Conservation (phyloP, 352 stramenopile species). For the Phytophthora ohioensis region DNA sequence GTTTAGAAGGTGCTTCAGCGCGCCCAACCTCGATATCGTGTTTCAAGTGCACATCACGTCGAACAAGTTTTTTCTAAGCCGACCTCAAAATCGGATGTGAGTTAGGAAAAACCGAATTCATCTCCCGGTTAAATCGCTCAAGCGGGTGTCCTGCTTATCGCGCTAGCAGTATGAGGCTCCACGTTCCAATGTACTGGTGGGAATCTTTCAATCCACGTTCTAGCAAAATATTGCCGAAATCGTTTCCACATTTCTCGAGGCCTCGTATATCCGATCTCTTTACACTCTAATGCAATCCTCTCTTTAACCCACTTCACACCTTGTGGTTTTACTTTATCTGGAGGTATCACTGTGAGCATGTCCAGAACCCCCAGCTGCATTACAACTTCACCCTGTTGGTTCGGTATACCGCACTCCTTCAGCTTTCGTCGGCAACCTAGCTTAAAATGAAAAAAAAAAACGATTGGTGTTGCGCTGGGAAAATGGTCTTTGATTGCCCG, state of each 20-base stretch:
- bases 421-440: neutral
- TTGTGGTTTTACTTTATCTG: neutral
- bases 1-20: no score
- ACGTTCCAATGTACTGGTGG: neutral
- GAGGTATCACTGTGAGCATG: neutral
- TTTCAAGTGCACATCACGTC: no score
- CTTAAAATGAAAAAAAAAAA: conserved; percentile 11
- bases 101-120: neutral
- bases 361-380: neutral
- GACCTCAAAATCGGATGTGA: no score
- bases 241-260: neutral
- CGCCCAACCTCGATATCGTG: no score
- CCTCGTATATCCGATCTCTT: neutral
- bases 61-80: no score
- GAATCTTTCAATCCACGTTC: conserved; percentile 2
- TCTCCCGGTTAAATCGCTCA: neutral
- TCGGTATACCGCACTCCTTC: neutral
- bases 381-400: neutral
- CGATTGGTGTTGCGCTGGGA: neutral
- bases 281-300: neutral
- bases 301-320: neutral
- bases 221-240: neutral
- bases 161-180: neutral
- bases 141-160: neutral
- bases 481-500: conserved; percentile 8